A percentile compares a stretch with the other conserved stretches of the same genome.
Conservation (phyloP, 768 basidiomycete genomes). For the Royoungia palumana region DNA sequence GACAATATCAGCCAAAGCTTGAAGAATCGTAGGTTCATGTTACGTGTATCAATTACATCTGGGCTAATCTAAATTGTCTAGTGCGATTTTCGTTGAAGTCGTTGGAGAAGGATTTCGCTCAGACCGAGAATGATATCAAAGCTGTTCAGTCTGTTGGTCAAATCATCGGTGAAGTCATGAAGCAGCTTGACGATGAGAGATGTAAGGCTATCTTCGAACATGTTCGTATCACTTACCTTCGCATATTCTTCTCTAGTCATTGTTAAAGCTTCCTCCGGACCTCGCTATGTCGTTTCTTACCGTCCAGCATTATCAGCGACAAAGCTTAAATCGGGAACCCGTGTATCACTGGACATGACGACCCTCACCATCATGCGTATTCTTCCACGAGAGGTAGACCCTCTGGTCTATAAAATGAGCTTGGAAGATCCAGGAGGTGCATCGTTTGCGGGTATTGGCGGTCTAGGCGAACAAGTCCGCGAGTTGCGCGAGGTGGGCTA, state of each 20-base stretch:
- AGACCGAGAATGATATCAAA: slow-evolving; percentile 99
- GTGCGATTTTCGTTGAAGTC: slow-evolving; percentile 91
- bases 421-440: slow-evolving; percentile 95
- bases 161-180: slow-evolving; percentile 98
- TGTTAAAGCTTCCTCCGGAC: slow-evolving; percentile 97
- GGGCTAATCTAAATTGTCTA: slow-evolving; percentile 27
- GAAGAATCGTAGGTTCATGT: slow-evolving; percentile 71
- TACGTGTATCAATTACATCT: neutral
- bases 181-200: slow-evolving; percentile 95
- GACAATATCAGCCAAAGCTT: slow-evolving; percentile 82
- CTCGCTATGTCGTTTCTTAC: slow-evolving; percentile 97
- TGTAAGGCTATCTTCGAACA: slow-evolving; percentile 51
- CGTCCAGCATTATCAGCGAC: slow-evolving; percentile 87
- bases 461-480: slow-evolving; percentile 91
- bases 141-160: slow-evolving; percentile 98
- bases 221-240: neutral
- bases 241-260: slow-evolving; percentile 58
- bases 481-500: slow-evolving; percentile 84
- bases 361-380: slow-evolving; percentile 99
- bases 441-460: slow-evolving; percentile 95
- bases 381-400: slow-evolving; percentile 95
- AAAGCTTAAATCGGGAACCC: slow-evolving; percentile 90
- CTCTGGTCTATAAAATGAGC: slow-evolving; percentile 99
- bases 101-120: slow-evolving; percentile 83
- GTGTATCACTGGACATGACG: slow-evolving; percentile 99